Percentiles rank a stretch among this genome's conserved stretches.
Conservation (phyloP, 805 yeast genomes). For the Suhomyces prunicola region DNA sequence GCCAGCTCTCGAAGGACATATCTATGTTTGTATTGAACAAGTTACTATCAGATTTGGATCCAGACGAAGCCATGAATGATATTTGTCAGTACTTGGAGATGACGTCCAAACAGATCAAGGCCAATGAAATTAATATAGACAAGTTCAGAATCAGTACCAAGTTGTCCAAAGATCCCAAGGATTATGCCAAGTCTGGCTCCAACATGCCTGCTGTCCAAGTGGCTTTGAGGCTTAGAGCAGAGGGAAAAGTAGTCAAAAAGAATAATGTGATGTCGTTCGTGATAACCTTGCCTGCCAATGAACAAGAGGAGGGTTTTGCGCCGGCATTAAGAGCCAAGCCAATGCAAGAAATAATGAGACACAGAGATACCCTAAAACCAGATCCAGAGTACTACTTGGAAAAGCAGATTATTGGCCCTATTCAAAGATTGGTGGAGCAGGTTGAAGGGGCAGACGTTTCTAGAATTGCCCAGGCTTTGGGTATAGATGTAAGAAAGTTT, state of each 20-base stretch:
- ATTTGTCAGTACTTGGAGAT: constrained; percentile 70
- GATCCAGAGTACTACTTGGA: constrained; percentile 80
- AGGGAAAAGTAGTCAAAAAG: constrained; percentile 83
- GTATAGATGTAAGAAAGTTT: constrained; percentile 69
- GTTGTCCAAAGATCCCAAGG: constrained; percentile 82
- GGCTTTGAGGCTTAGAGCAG: constrained; percentile 74
- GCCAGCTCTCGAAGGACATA: constrained; percentile 87
- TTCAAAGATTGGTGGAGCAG: constrained; percentile 79
- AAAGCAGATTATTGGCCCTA: constrained; percentile 86
- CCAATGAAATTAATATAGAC: constrained; percentile 59
- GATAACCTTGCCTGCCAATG: constrained; percentile 45
- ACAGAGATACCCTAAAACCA: constrained; percentile 51
- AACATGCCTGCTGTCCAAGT: constrained; percentile 82
- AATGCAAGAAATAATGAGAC: constrained; percentile 63
- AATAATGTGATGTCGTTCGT: constrained; percentile 89
- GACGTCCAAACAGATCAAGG: constrained; percentile 53
- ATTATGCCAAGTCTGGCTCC: constrained; percentile 71
- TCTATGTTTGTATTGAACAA: constrained; percentile 72
- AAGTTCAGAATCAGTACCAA: constrained; percentile 81
- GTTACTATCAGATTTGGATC: constrained; percentile 67
- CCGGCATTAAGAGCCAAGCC: constrained; percentile 85
- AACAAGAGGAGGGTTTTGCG: constrained; percentile 33
- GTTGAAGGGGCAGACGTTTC: constrained; percentile 84
- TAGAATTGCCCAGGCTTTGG: constrained; percentile 72
- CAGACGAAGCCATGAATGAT: constrained; percentile 69